Evolutionary conservation across 805 yeast genomes (phyloP).

Genomic region (Candida boleticola): DNA sequence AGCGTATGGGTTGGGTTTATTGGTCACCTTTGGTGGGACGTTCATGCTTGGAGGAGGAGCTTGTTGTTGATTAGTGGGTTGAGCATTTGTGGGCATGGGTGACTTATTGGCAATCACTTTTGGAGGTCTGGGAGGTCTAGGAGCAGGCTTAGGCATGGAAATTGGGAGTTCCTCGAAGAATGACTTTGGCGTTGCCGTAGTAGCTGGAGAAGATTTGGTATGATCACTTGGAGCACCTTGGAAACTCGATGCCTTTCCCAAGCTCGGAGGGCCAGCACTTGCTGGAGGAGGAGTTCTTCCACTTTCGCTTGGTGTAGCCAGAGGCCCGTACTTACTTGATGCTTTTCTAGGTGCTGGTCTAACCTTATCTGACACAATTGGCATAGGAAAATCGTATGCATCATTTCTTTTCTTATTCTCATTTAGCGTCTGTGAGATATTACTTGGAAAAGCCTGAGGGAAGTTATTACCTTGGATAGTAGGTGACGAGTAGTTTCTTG

Average conservation of each 20-base stretch:
- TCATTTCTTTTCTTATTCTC: constrained; percentile 62
- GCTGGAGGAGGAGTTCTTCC: constrained; percentile 4
- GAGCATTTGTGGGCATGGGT: constrained; percentile 8
- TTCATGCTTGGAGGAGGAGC: constrained; percentile 2
- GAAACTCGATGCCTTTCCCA: background rate
- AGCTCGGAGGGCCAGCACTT: background rate
- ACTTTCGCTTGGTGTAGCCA: constrained; percentile 7
- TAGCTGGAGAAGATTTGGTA: background rate
- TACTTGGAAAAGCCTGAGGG: too few species aligned
- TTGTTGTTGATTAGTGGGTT: constrained; percentile 7
- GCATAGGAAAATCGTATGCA: constrained; percentile 73
- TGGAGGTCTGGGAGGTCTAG: constrained; percentile 29
- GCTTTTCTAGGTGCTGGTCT: constrained; percentile 33
- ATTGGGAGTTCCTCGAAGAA: constrained; percentile 63
- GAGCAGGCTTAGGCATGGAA: constrained; percentile 25
- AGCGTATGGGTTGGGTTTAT: constrained; percentile 9
- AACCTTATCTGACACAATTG: constrained; percentile 42
- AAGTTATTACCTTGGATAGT: too few species aligned
- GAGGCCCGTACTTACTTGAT: constrained; percentile 21
- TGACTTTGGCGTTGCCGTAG: constrained; percentile 2
- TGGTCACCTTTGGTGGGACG: constrained; percentile 7
- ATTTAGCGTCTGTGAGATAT: too few species aligned
- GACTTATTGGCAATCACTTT: constrained; percentile 17
- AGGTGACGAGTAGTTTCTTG: too few species aligned
- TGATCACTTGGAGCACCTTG: background rate